Evolutionary conservation across 805 yeast genomes (phyloP).

Genomic region (Pichia nanzhaoensis): DNA sequence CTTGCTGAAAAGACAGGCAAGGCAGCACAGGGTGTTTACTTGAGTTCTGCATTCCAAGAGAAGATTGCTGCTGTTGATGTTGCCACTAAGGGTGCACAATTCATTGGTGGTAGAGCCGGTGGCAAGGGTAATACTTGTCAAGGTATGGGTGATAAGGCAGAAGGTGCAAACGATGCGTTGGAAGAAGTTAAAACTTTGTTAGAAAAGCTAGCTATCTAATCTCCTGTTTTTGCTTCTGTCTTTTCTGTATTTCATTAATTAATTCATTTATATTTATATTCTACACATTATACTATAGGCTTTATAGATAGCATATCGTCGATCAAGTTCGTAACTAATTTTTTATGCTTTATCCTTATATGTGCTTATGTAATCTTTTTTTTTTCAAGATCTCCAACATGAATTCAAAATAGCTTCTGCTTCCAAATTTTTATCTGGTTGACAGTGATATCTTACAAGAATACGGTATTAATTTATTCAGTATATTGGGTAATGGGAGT

Average conservation of each 20-base stretch:
- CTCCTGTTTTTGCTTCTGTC: neutral
- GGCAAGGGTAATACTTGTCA: conserved; percentile 96
- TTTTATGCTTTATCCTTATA: no score
- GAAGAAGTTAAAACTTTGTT: conserved; percentile 58
- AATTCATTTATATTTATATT: neutral
- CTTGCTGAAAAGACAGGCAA: conserved; percentile 54
- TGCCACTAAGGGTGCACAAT: conserved; percentile 60
- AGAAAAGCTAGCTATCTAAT: conserved; percentile 41
- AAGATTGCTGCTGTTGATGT: conserved; percentile 68
- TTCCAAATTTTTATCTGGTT: no score
- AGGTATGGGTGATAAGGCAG: conserved; percentile 88
- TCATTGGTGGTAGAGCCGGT: conserved; percentile 96
- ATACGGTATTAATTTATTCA: no score
- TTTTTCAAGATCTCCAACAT: neutral
- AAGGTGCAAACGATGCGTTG: conserved; percentile 66
- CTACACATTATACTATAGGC: no score
- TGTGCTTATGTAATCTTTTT: no score
- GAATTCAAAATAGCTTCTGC: no score
- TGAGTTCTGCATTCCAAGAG: conserved; percentile 61
- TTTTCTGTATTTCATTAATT: no score
- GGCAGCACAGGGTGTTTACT: conserved; percentile 93
- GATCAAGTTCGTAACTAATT: no score
- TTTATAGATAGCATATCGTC: no score
- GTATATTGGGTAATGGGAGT: no score
- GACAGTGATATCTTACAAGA: no score